phyloP scores from a whole-genome alignment of 2,329 filamentous ascomycete species.

The Fusarium palustre region DNA sequence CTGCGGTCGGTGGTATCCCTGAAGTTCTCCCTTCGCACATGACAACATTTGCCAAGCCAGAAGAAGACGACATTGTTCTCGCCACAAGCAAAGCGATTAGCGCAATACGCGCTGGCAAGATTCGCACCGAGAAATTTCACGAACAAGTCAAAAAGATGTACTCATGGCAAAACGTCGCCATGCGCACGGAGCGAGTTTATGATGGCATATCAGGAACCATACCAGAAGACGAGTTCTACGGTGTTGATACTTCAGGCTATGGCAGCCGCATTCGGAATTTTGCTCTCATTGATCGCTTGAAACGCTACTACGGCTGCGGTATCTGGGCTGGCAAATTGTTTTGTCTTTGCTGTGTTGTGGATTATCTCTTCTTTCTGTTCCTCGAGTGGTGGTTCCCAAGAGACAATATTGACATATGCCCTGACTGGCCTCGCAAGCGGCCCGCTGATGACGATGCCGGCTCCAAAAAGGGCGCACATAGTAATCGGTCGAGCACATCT shows the following conservation, averaged over 20 bases:
- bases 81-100: constrained; percentile 92
- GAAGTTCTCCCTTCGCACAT: constrained; percentile 96
- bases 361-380: constrained; percentile 90
- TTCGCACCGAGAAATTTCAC: constrained; percentile 93
- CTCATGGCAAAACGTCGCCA: constrained; percentile 95
- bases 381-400: constrained; percentile 89
- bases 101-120: constrained; percentile 83
- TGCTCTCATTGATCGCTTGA: constrained; percentile 91
- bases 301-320: constrained; percentile 96
- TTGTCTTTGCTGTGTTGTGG: constrained; percentile 91
- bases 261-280: constrained; percentile 84
- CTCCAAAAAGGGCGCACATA: constrained; percentile 47
- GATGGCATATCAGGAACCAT: constrained; percentile 91
- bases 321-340: constrained; percentile 99
- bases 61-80: constrained; percentile 92
- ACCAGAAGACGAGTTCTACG: constrained; percentile 88
- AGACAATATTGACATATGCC: constrained; percentile 86
- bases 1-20: constrained; percentile 94
- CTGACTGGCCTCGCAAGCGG: constrained; percentile 88
- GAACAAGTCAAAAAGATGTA: constrained; percentile 99
- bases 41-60: constrained; percentile 96
- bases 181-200: constrained; percentile 94
- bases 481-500: constrained; percentile 52
- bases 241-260: constrained; percentile 77
- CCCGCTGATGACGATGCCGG: constrained; percentile 48